Evolutionary conservation across 768 basidiomycete species (phyloP).

Genomic region (Boletus fagicola): DNA sequence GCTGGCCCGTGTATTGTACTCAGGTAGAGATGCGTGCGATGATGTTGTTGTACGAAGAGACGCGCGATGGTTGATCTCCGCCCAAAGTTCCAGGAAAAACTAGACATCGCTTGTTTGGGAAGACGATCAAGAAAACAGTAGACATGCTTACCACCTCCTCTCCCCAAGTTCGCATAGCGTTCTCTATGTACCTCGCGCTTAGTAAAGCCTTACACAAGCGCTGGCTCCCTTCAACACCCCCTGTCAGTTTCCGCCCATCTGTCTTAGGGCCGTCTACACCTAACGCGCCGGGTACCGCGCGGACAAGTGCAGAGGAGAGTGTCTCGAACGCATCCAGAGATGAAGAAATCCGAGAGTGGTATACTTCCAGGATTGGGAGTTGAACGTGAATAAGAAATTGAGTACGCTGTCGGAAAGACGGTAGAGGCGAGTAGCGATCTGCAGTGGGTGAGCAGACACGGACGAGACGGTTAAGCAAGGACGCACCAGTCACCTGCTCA

Average conservation of each 20-base stretch:
- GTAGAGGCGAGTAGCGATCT: constrained; percentile 93
- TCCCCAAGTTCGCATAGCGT: constrained; percentile 76
- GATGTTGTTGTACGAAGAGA: constrained; percentile 55
- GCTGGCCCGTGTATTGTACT: constrained; percentile 26
- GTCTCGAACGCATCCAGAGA: constrained; percentile 95
- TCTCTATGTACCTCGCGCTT: constrained; percentile 72
- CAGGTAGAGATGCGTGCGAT: constrained; percentile 50
- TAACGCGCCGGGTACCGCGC: constrained; percentile 90
- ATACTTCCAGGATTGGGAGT: constrained; percentile 77
- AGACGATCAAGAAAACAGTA: neutral
- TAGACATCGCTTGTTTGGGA: constrained; percentile 32
- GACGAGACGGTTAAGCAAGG: neutral
- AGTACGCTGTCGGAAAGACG: constrained; percentile 69
- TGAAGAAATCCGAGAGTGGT: constrained; percentile 71
- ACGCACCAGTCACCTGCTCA: constrained; percentile 86
- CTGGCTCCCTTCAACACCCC: constrained; percentile 80
- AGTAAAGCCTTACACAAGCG: constrained; percentile 83
- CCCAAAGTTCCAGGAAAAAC: constrained; percentile 93
- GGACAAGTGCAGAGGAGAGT: constrained; percentile 81
- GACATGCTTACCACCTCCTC: constrained; percentile 76
- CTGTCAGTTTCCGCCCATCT: constrained; percentile 67
- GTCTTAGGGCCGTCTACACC: constrained; percentile 43
- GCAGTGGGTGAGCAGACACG: neutral
- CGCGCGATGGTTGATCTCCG: constrained; percentile 65
- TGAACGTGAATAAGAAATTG: constrained; percentile 86